These are phyloP conservation scores for Darksidea phi DNA, from an alignment of 495 filamentous ascomycete species.

Conservation along the genomic window DNA sequence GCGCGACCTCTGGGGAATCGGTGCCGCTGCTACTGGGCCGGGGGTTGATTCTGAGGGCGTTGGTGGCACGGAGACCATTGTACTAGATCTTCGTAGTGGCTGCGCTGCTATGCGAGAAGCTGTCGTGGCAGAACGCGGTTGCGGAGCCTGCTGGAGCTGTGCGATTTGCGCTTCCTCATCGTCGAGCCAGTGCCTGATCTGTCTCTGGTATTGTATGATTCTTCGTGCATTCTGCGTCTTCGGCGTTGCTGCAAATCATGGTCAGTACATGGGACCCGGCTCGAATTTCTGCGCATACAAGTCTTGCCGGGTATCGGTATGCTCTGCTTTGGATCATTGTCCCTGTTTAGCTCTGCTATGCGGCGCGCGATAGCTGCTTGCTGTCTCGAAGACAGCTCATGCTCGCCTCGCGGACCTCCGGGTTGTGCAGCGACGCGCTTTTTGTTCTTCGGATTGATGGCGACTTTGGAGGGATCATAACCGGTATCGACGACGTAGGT, in stretches of 20 bases:
- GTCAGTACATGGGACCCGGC: constrained; percentile 1
- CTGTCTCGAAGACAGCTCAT: constrained; percentile 69
- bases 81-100: constrained; percentile 6
- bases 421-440: constrained; percentile 63
- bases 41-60: constrained; percentile 31
- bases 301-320: constrained; percentile 59
- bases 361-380: constrained; percentile 73
- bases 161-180: constrained; percentile 34
- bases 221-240: constrained; percentile 31
- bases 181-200: constrained; percentile 34
- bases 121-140: constrained; percentile 4
- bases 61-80: constrained; percentile 10
- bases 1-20: not conserved
- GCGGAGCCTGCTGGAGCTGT: constrained; percentile 12
- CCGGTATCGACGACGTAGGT: constrained; percentile 81
- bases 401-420: constrained; percentile 46
- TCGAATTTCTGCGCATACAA: not conserved
- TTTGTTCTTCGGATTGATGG: constrained; percentile 59
- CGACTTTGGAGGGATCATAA: constrained; percentile 59
- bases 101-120: not conserved
- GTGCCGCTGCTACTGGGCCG: not conserved
- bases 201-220: constrained; percentile 29
- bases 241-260: constrained; percentile 1
- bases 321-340: constrained; percentile 68
- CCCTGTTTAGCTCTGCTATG: constrained; percentile 74